Conservation (phyloP, 2,329 filamentous ascomycete species). For the Hypoxylon rubiginosum region DNA sequence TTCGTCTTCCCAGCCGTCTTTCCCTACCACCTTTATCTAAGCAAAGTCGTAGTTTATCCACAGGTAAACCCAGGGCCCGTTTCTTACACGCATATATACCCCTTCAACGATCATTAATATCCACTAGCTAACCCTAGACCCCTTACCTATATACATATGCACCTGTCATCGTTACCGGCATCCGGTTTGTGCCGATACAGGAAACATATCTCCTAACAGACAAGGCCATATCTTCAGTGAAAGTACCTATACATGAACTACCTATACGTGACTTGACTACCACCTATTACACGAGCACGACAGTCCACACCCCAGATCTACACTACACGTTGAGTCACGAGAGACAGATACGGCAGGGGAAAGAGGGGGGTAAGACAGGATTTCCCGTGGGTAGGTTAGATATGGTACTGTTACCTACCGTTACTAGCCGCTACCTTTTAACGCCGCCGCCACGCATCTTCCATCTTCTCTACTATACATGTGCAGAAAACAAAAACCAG, state of each 20-base stretch:
- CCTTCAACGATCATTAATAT: not conserved
- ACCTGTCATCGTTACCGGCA: conserved; percentile 27
- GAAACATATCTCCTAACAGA: no score
- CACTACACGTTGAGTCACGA: not conserved
- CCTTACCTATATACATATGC: conserved; percentile 15
- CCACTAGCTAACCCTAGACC: not conserved
- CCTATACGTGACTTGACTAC: not conserved
- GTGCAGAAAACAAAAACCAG: no score
- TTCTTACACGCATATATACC: not conserved
- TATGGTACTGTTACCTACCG: conserved; percentile 26
- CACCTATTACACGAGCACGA: not conserved
- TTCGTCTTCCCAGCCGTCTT: not conserved
- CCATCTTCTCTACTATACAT: not conserved
- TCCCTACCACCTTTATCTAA: conserved; percentile 5
- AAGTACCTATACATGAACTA: not conserved
- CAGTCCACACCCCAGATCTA: conserved; percentile 12
- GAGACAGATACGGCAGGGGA: not conserved
- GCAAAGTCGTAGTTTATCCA: not conserved
- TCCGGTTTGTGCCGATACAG: conserved; percentile 30
- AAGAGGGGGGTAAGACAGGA: not conserved
- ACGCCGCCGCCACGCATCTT: not conserved
- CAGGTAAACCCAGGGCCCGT: not conserved
- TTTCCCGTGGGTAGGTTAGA: conserved; percentile 2
- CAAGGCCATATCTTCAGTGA: not conserved
- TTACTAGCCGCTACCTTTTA: conserved; percentile 28